Conservation (phyloP, 345 rosid genomes). For the Rhodamnia rubescens region DNA sequence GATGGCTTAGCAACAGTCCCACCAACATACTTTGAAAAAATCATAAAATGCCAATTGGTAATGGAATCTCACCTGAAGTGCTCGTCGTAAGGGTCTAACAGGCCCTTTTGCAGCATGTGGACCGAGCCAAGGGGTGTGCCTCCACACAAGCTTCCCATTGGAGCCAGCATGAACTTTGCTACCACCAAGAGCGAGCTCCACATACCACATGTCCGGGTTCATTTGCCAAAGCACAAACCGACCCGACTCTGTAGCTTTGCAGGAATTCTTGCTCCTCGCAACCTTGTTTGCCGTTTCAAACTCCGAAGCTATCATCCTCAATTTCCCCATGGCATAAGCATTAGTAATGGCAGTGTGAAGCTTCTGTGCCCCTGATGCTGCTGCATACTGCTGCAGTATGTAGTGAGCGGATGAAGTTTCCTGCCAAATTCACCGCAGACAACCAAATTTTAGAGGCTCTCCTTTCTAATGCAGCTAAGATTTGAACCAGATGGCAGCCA, state of each 20-base stretch:
- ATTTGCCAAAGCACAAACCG: constrained; percentile 35
- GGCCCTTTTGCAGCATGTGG: constrained; percentile 22
- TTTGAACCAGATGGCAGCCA: neutral
- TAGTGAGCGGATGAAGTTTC: constrained; percentile 34
- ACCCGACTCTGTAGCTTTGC: constrained; percentile 23
- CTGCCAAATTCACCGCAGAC: constrained; percentile 6
- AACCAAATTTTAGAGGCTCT: neutral
- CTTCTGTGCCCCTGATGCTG: constrained; percentile 25
- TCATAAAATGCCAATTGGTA: neutral
- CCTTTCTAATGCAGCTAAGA: neutral
- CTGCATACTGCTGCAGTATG: constrained; percentile 30
- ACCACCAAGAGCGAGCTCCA: constrained; percentile 27
- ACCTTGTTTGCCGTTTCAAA: constrained; percentile 23
- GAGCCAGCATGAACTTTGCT: constrained; percentile 30
- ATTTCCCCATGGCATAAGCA: constrained; percentile 33
- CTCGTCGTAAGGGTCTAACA: constrained; percentile 29
- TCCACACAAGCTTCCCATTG: constrained; percentile 34
- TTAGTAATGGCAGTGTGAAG: constrained; percentile 21
- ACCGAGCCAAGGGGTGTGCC: constrained; percentile 40
- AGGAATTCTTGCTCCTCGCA: constrained; percentile 8
- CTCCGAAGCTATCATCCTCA: constrained; percentile 29
- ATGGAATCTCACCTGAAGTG: constrained; percentile 20
- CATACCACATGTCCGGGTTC: constrained; percentile 35
- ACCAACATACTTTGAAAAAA: neutral
- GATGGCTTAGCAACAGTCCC: neutral